A percentile compares a stretch with the other conserved stretches of the same genome.
Evolutionary conservation across 495 filamentous ascomycete genomes (phyloP).

Genomic region (Bacidia rubella): DNA sequence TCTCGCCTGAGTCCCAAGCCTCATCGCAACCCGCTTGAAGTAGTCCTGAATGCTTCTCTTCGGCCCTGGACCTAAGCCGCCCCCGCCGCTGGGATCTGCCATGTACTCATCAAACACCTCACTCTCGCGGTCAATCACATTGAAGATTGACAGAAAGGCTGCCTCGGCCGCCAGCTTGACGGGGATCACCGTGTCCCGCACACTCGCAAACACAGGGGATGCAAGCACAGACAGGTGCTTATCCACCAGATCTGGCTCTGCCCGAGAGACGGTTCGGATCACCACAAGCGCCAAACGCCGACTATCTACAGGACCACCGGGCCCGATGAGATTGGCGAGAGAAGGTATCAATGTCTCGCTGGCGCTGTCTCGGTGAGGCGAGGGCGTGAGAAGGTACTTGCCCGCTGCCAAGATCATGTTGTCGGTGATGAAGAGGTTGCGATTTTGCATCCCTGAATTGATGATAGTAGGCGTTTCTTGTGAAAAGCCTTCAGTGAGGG

Average conservation of each 20-base stretch:
- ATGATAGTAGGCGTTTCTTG: conserved; percentile 63
- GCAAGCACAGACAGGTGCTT: conserved; percentile 68
- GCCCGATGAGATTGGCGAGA: conserved; percentile 57
- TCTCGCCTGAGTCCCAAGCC: conserved; percentile 67
- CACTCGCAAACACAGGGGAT: conserved; percentile 74
- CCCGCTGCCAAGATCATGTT: conserved; percentile 90
- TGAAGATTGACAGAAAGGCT: conserved; percentile 87
- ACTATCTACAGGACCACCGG: conserved; percentile 64
- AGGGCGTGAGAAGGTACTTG: conserved; percentile 68
- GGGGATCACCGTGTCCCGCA: conserved; percentile 88
- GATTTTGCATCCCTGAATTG: conserved; percentile 63
- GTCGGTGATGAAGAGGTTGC: conserved; percentile 69
- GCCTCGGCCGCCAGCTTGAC: conserved; percentile 93
- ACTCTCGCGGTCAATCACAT: conserved; percentile 71
- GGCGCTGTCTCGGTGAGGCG: conserved; percentile 34
- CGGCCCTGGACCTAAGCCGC: conserved; percentile 47
- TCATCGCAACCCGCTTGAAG: conserved; percentile 81
- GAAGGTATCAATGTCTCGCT: conserved; percentile 68
- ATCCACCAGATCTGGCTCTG: conserved; percentile 57
- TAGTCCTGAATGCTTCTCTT: conserved; percentile 95
- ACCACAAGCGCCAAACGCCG: conserved; percentile 83
- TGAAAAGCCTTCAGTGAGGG: conserved; percentile 50
- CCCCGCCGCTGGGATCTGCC: conserved; percentile 33
- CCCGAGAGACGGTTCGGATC: conserved; percentile 67
- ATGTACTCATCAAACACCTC: conserved; percentile 90